These are phyloP conservation scores for Poa pratensis DNA, from an alignment of 176 grass and related monocot species.

Conservation along the genomic window DNA sequence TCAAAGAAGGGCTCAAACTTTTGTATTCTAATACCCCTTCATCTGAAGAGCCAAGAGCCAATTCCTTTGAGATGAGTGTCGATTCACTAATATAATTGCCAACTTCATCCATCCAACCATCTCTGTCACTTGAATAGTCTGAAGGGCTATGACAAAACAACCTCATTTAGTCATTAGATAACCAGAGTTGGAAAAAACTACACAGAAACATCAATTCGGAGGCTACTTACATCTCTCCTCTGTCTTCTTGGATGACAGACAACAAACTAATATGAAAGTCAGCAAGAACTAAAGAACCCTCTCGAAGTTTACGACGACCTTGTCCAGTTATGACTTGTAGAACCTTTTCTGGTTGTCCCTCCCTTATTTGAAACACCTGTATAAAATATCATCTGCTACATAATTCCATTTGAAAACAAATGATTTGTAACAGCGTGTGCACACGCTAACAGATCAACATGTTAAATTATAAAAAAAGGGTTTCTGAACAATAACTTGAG, in stretches of 20 bases:
- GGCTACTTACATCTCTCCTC: constrained; percentile 59
- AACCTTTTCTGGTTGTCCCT: constrained; percentile 76
- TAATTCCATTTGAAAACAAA: constrained; percentile 33
- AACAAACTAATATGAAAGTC: constrained; percentile 82
- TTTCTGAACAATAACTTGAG: background rate
- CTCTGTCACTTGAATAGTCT: constrained; percentile 57
- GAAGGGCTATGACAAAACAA: constrained; percentile 56
- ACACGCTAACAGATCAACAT: constrained; percentile 25
- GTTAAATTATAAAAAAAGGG: constrained; percentile 28
- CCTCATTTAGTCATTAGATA: constrained; percentile 32
- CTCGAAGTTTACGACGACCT: constrained; percentile 54
- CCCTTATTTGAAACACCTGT: constrained; percentile 77
- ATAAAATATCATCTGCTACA: constrained; percentile 16
- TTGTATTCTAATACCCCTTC: constrained; percentile 64
- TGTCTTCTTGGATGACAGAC: constrained; percentile 66
- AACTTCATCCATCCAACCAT: constrained; percentile 62
- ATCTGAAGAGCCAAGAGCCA: constrained; percentile 49
- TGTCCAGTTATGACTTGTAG: constrained; percentile 75
- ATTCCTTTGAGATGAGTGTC: constrained; percentile 42
- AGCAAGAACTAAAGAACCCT: constrained; percentile 46
- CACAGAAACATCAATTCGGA: constrained; percentile 16
- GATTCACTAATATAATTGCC: constrained; percentile 64
- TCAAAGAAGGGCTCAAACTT: constrained; percentile 61
- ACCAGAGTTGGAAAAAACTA: constrained; percentile 17
- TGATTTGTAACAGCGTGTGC: constrained; percentile 19